A percentile compares a stretch with the other conserved stretches of the same genome.
Conservation (phyloP, 306 rosid genomes). For the Gleditsia sinensis region DNA sequence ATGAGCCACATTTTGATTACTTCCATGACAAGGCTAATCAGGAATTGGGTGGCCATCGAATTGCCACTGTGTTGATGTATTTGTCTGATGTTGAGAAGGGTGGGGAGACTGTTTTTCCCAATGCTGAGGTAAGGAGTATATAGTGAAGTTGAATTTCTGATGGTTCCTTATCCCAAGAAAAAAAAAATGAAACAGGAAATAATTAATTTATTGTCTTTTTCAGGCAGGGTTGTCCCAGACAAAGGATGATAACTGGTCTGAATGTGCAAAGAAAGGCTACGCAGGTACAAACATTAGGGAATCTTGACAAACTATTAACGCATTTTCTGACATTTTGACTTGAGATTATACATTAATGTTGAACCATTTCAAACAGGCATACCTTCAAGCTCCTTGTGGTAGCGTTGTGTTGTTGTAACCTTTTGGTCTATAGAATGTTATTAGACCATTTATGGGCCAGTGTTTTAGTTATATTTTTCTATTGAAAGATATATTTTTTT, state of each 20-base stretch:
- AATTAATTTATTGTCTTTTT: constrained; percentile 24
- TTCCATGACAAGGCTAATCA: constrained; percentile 87
- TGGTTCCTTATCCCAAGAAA: background rate
- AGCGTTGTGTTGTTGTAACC: background rate
- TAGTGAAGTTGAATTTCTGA: constrained; percentile 19
- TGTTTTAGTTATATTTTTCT: background rate
- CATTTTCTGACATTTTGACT: background rate
- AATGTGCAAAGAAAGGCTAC: constrained; percentile 80
- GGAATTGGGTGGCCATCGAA: constrained; percentile 80
- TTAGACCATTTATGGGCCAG: background rate
- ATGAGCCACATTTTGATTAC: constrained; percentile 87
- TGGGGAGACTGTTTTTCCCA: constrained; percentile 92
- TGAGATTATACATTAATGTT: background rate
- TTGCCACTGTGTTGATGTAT: constrained; percentile 95
- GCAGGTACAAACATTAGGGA: constrained; percentile 61
- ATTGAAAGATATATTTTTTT: background rate
- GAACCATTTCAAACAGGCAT: constrained; percentile 27
- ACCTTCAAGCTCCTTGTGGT: background rate
- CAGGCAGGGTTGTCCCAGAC: constrained; percentile 55
- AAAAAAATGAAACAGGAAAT: background rate
- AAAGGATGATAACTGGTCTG: constrained; percentile 61
- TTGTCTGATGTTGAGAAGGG: constrained; percentile 85
- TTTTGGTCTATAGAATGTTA: background rate
- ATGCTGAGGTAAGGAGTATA: constrained; percentile 56
- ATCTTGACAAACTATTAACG: background rate